Base-by-base conservation (phyloP, 2,329 filamentous ascomycete genomes). In the Camillea tinctor region DNA sequence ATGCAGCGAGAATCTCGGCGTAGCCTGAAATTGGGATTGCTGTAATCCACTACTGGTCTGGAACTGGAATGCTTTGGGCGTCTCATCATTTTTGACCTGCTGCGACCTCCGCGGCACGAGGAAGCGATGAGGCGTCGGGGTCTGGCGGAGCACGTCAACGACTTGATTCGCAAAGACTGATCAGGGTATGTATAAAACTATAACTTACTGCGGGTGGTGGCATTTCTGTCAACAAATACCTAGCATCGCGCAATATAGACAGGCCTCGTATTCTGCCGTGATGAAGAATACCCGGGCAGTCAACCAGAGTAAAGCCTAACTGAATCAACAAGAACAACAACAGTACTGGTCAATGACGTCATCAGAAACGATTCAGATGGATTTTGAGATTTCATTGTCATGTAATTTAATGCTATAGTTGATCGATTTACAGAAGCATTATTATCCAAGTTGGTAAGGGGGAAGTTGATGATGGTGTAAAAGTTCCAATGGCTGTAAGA, bases 111-210 rank as follows among this genome's bases (percentile, higher is more conserved):
- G 72, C 24, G 72, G 69, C 50, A 70, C 68, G 6, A 74, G 61
- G 56, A 74, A 74, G 51, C 72, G 68, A 56, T 69, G 71, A 2
- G 72, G 71, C 24, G 69, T 71, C 11, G 72, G 72, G n/a, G 72
- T 74, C 67, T 73, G 54, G n/a, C 4, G 24, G 26, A 17, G 24
- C 21, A 20, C 4, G 9, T 65, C n/a, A 62, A 53, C 22, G 55
- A 22, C 6, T 7, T 7, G n/a, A 13, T 7, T 15, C 30, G 9
- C 22, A 40, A 23, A 1, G 53, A 21, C 17, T 13, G n/a, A 50
- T 26, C 20, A 21, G 50, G 11, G 3, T 7, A 17, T 52, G 40
- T 13, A 52, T 54, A 23, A 23, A 30, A 66, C 68, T 54, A 23
- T 21, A 30, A 66, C 68, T 24, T 65, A 71, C 69, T 53, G 66